phyloP scores from a whole-genome alignment of 148 eudicot genomes.

The Rhododendron ovatum region DNA sequence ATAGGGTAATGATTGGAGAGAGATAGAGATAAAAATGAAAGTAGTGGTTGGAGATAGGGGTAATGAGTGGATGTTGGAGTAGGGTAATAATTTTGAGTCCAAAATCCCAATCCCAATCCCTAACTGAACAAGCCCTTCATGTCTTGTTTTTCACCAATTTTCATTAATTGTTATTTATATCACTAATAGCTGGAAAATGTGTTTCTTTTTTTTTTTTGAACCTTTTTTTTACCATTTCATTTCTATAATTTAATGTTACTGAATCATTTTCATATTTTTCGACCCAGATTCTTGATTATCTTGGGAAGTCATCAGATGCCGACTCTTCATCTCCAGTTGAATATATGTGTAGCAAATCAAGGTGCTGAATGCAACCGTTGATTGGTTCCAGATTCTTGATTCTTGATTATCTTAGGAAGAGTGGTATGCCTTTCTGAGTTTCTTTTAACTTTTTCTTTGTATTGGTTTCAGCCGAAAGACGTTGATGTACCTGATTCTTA shows the following conservation, averaged over 20 bases:
- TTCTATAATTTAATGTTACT: not conserved
- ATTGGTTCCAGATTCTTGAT: not conserved
- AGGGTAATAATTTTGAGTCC: no score
- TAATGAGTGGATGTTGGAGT: no score
- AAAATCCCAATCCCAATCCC: no score
- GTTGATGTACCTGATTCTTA: slow-evolving; percentile 80
- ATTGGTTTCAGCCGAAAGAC: slow-evolving; percentile 73
- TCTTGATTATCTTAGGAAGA: not conserved
- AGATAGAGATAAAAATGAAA: no score
- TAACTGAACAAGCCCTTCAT: not conserved
- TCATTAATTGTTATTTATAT: not conserved
- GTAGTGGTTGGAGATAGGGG: no score
- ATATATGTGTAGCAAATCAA: slow-evolving; percentile 63
- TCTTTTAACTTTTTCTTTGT: slow-evolving; percentile 16
- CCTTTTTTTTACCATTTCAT: not conserved
- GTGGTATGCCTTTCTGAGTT: slow-evolving; percentile 3
- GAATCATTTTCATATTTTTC: not conserved
- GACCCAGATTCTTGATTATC: slow-evolving; percentile 70
- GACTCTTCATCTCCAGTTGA: slow-evolving; percentile 82
- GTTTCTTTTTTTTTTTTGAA: not conserved
- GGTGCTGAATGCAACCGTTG: slow-evolving; percentile 35
- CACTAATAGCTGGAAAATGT: not conserved
- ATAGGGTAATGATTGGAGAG: no score
- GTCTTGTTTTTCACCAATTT: not conserved
- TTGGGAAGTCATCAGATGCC: slow-evolving; percentile 73